Conservation (phyloP, 805 yeast genomes). For the Yamadazyma philogaea region DNA sequence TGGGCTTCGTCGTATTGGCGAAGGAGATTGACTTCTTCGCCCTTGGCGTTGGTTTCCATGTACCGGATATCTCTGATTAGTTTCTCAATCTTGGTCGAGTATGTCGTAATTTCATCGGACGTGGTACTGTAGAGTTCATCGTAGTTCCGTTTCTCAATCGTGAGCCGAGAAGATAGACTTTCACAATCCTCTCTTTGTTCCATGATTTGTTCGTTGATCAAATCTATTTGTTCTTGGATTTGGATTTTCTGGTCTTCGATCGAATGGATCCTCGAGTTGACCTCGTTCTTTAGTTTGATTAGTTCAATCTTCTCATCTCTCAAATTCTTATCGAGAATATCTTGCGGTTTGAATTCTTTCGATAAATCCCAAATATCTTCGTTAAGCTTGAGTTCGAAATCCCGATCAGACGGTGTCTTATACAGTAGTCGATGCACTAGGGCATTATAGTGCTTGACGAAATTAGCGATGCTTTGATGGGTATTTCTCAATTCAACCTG, state of each 20-base stretch:
- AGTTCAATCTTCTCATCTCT: slow-evolving; percentile 44
- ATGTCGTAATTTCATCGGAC: slow-evolving; percentile 50
- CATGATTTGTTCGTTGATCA: slow-evolving; percentile 49
- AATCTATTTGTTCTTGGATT: slow-evolving; percentile 58
- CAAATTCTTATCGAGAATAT: slow-evolving; percentile 43
- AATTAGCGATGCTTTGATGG: slow-evolving; percentile 49
- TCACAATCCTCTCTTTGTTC: slow-evolving; percentile 59
- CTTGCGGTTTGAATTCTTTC: slow-evolving; percentile 20
- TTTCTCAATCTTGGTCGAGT: slow-evolving; percentile 64
- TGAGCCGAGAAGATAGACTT: slow-evolving; percentile 53
- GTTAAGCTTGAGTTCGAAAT: slow-evolving; percentile 41
- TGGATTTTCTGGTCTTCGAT: slow-evolving; percentile 56
- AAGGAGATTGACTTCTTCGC: slow-evolving; percentile 47
- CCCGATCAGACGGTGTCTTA: slow-evolving; percentile 16
- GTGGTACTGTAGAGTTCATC: slow-evolving; percentile 56
- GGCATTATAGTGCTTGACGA: slow-evolving; percentile 56
- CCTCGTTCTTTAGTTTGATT: slow-evolving; percentile 26
- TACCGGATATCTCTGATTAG: slow-evolving; percentile 55
- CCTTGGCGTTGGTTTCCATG: slow-evolving; percentile 47
- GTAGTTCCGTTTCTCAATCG: slow-evolving; percentile 49
- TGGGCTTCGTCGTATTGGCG: slow-evolving; percentile 47
- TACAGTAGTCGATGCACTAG: slow-evolving; percentile 45
- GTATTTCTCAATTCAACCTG: slow-evolving; percentile 49
- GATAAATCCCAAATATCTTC: slow-evolving; percentile 12
- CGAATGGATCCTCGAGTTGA: slow-evolving; percentile 44